Evolutionary conservation across 768 basidiomycete species (phyloP), one percentile per base, ranked within the genome.

Genomic region (Lyophyllum atratum): DNA sequence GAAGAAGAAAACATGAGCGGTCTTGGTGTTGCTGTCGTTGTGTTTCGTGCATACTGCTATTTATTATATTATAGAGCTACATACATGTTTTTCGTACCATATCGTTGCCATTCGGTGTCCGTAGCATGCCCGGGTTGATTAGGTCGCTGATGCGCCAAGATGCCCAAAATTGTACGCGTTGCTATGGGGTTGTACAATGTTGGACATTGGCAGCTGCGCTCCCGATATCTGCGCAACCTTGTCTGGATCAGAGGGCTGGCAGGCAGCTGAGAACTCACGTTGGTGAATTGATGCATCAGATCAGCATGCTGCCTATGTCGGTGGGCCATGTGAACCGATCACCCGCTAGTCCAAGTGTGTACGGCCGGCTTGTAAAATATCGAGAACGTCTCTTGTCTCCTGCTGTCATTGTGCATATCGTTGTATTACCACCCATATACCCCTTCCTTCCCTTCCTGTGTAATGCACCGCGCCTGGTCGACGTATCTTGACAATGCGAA

Each of bases 1-100:
- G 76, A 87, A 86, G 72, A 89, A 86, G 74, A 90, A 85, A 70
- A 84, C 83, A 3, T 40, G 39, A 40, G 34, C 14, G 3, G 14
- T 15, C 14, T 8, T 6, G 34, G n/a, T 2, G 5, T 40, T 40
- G 17, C 11, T 19, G 17, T 40, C 37, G 15, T 17, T 17, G 37
- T 39, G 37, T 53, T 25, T 40, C 37, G 4, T 26, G 37, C 44
- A 9, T 26, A 46, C 44, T 29, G 19, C 29, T 45, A 10, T 29
- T 12, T 24, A 29, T 52, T 40, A 40, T 49, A 49, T 34, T 42
- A 6, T 15, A 42, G 40, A n/a, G n/a, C n/a, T n/a, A n/a, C n/a
- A n/a, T n/a, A n/a, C n/a, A n/a, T n/a, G n/a, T n/a, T n/a, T n/a
- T n/a, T n/a, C n/a, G n/a, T n/a, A n/a, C n/a, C n/a, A n/a, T n/a